Base-by-base conservation (phyloP, 495 filamentous ascomycete genomes). In the Wilcoxina mikolae region DNA sequence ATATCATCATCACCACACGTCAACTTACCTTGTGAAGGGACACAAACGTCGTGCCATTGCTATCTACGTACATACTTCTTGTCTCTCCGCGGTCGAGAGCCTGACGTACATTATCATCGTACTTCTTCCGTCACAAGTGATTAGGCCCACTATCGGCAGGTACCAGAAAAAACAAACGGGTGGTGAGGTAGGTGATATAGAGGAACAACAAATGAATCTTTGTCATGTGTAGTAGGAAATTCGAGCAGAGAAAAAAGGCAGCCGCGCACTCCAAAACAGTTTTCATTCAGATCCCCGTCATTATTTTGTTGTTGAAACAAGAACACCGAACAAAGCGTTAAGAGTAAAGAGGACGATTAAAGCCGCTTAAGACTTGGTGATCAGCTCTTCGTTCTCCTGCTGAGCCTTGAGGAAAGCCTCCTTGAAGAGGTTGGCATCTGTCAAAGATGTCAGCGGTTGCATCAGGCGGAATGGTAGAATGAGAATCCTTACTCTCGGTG, bases 391-490 rank as follows among this genome's bases (percentile, higher is more conserved):
- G 69, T 96, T 99, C 69, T 94, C 91, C 73, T 94, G 81, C 74
- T 95, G 87, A 53, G 93, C 93, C 73, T 91, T 93, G 74, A 95
- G 80, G 74, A 96, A 99, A 55, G 89, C 84, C 43, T 96, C 90
- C 76, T 94, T 95, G 80, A 99, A 99, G 48, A 78, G 72, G 70
- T 96, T 94, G 73, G 93, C 93, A 67, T 96, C 87, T 94, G 58
- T 51, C 24, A 9, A 33, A 3, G 22, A 7, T 45, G 12, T 39
- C 17, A 42, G 11, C 27, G 18, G 43, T 18, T 15, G 43, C 3
- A 41, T 24, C 24, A 12, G 24, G 2, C 10, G n/a, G 23, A 27
- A 12, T 12, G 23, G 25, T 17, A 53, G 33, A 18, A 18, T 43
- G 26, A 39, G 25, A 1, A 23, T 26, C 74, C 85, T 76, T 77